Evolutionary conservation across 805 yeast species (phyloP), one percentile per base, ranked within the genome.

Genomic region (Wickerhamiella siamensis): DNA sequence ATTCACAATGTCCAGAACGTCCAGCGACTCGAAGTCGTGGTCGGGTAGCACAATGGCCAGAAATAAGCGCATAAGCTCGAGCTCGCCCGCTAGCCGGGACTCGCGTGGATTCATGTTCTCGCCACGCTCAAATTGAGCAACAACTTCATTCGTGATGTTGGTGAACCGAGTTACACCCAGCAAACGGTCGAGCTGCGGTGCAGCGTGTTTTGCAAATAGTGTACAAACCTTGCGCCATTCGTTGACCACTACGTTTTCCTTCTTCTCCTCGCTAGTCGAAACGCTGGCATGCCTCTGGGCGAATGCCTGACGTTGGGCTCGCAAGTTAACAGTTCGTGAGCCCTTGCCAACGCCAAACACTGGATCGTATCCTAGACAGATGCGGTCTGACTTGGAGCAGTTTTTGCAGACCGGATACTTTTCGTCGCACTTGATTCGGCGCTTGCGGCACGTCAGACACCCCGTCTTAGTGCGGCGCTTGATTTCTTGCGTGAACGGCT

Each of bases 351-450:
- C 43, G n/a, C 42, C 36, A 21, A 60, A 59, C 6, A 60, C 47
- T 2, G 67, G 55, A 42, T 73, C 81, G 54, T 79, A 79, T 4
- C 84, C 86, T n/a, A 74, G 59, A 50, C 87, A 79, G 9, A 70
- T 68, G 44, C 78, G 76, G 53, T 72, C 72, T 19, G 75, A 66
- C 43, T 78, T 69, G 49, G 74, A 77, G 55, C 87, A 79, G 52
- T 79, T 79, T 50, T 63, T 65, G 55, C 87, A 79, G 43, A 69
- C 65, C 1, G 86, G 84, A 51, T 75, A 78, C 38, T 77, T 58
- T 61, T 79, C 87, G 58, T 79, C 87, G 58, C 87, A 79, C 60
- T 79, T 79, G 52, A 79, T 76, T 36, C 86, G 63, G 47, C 86
- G 61, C 53, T 74, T 71, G 27, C 86, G 66, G 55, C 87, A 79